Percentiles rank a stretch among this genome's conserved stretches.
Evolutionary conservation across 805 yeast species (phyloP).

Genomic region (Starmerella davenportii): DNA sequence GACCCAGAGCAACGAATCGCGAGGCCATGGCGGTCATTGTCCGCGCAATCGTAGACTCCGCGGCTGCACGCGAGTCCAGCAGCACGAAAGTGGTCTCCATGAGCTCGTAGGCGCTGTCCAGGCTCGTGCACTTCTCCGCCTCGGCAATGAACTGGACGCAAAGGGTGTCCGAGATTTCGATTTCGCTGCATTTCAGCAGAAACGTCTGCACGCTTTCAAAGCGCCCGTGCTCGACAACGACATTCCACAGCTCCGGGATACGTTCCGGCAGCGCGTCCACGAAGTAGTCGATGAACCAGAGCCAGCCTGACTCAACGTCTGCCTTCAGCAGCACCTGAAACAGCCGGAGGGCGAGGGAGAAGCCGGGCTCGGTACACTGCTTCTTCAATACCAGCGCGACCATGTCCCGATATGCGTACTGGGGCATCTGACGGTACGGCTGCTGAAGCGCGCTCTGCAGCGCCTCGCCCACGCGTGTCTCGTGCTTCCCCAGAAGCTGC

Average conservation of each 20-base stretch:
- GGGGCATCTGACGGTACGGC: not conserved
- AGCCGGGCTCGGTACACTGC: not conserved
- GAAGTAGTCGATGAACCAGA: not conserved
- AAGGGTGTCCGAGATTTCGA: not conserved
- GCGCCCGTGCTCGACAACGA: not conserved
- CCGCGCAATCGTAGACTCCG: too few relatives aligned
- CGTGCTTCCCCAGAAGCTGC: not conserved
- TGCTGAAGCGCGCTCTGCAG: not conserved
- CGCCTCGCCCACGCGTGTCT: not conserved
- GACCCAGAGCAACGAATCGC: too few relatives aligned
- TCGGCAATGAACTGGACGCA: not conserved
- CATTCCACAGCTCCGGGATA: not conserved
- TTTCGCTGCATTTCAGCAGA: not conserved
- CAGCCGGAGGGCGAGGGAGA: too few relatives aligned
- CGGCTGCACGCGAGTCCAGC: too few relatives aligned
- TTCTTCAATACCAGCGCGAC: not conserved
- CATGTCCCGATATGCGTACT: not conserved
- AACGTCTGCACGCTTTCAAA: not conserved
- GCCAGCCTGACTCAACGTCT: not conserved
- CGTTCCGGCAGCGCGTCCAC: not conserved
- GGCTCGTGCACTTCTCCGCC: too few relatives aligned
- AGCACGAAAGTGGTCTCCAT: too few relatives aligned
- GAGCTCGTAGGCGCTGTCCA: too few relatives aligned
- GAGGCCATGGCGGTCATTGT: too few relatives aligned
- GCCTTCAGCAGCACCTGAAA: too few relatives aligned